phyloP scores from a whole-genome alignment of 768 basidiomycete genomes.

The Pulveroboletus ravenelii region DNA sequence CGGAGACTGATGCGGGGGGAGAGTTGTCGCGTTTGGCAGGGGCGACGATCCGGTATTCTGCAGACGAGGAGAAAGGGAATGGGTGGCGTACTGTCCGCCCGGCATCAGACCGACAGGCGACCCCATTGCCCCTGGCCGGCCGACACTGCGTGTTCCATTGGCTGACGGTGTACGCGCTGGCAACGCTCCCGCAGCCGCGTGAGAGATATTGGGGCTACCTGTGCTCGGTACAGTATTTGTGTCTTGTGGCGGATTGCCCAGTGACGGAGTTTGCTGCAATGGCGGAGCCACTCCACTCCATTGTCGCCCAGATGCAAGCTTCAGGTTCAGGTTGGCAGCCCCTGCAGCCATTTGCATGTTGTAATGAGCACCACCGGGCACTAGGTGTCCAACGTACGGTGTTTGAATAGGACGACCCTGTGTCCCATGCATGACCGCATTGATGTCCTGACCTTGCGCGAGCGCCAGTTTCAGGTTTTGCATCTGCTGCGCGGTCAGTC shows the following conservation, averaged over 20 bases:
- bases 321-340: constrained; percentile 30
- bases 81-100: constrained; percentile 40
- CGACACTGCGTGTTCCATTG: constrained; percentile 48
- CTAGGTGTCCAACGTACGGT: constrained; percentile 28
- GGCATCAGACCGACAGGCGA: constrained; percentile 25
- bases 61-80: constrained; percentile 47
- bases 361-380: constrained; percentile 27
- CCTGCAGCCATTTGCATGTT: constrained; percentile 25
- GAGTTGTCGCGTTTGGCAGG: constrained; percentile 38
- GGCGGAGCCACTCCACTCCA: constrained; percentile 32
- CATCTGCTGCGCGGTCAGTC: constrained; percentile 53
- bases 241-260: constrained; percentile 24
- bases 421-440: constrained; percentile 30
- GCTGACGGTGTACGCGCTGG: constrained; percentile 50
- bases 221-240: constrained; percentile 24
- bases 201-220: constrained; percentile 32
- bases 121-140: constrained; percentile 26
- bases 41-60: constrained; percentile 45
- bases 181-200: constrained; percentile 34
- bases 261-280: constrained; percentile 20
- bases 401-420: constrained; percentile 35
- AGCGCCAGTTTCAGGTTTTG: constrained; percentile 57
- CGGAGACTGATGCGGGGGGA: constrained; percentile 40
- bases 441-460: constrained; percentile 39
- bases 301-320: constrained; percentile 36